A percentile compares a stretch with the other conserved stretches of the same genome.
These are phyloP conservation scores for Fusarium fracticaudum DNA, from an alignment of 2,329 filamentous ascomycete genomes.

Conservation along the genomic window DNA sequence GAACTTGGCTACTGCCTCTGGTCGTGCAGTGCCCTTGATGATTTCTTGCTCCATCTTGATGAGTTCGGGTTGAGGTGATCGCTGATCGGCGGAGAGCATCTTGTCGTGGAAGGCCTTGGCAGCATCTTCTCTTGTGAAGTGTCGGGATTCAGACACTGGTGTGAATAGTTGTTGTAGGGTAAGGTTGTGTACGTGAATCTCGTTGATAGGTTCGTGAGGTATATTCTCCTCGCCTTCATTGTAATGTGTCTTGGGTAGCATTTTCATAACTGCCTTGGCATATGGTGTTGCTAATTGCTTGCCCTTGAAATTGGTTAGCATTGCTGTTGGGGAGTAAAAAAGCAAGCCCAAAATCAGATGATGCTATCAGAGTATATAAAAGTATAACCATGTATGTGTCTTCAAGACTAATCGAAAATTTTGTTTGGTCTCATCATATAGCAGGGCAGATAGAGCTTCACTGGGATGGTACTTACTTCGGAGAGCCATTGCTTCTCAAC, in stretches of 20 bases:
- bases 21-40: conserved; percentile 47
- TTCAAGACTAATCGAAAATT: conserved; percentile 99
- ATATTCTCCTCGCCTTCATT: conserved; percentile 58
- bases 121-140: conserved; percentile 72
- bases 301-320: conserved; percentile 62
- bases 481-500: conserved; percentile 81
- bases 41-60: conserved; percentile 64
- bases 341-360: conserved; percentile 10
- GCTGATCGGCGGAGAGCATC: conserved; percentile 68
- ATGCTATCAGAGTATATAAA: conserved; percentile 43
- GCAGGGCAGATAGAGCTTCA: conserved; percentile 1
- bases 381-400: conserved; percentile 88
- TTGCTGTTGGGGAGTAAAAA: neutral
- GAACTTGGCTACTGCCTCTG: conserved; percentile 54
- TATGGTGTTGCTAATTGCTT: conserved; percentile 83
- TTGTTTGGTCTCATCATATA: conserved; percentile 71
- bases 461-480: conserved; percentile 68
- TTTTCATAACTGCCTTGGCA: conserved; percentile 75
- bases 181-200: conserved; percentile 69
- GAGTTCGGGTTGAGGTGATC: conserved; percentile 71
- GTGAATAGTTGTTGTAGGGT: conserved; percentile 73
- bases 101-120: conserved; percentile 70
- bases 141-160: conserved; percentile 69
- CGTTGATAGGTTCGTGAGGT: conserved; percentile 70
- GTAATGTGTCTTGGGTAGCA: conserved; percentile 79